Conservation (phyloP, 2,329 filamentous ascomycete genomes). For the Phialemonium atrogriseum region DNA sequence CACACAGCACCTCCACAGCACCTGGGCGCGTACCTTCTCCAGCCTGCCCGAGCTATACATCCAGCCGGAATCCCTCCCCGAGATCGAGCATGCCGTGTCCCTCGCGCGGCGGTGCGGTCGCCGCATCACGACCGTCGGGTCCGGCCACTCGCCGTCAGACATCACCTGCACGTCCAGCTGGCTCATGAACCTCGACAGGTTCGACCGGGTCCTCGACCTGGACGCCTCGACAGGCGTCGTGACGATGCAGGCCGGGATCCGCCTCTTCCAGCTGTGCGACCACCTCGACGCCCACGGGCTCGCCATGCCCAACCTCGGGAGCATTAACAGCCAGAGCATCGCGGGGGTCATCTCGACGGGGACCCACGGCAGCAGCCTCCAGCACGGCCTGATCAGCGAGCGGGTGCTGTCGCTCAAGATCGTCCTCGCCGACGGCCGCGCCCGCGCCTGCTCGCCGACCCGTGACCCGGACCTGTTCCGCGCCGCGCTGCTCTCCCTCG, state of each 20-base stretch:
- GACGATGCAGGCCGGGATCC: slow-evolving; percentile 80
- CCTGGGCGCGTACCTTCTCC: slow-evolving; percentile 91
- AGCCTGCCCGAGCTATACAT: slow-evolving; percentile 87
- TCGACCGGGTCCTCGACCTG: slow-evolving; percentile 62
- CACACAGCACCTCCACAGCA: slow-evolving; percentile 69
- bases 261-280: slow-evolving; percentile 65
- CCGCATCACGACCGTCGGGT: slow-evolving; percentile 79
- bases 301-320: slow-evolving; percentile 85
- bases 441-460: slow-evolving; percentile 58
- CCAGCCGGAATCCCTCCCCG: slow-evolving; percentile 67
- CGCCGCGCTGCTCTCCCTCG: slow-evolving; percentile 78
- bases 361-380: slow-evolving; percentile 82
- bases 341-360: slow-evolving; percentile 88
- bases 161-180: slow-evolving; percentile 89
- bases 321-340: slow-evolving; percentile 90
- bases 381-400: slow-evolving; percentile 78
- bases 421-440: slow-evolving; percentile 71
- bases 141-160: slow-evolving; percentile 84
- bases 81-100: slow-evolving; percentile 76
- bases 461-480: slow-evolving; percentile 75
- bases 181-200: slow-evolving; percentile 88
- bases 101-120: slow-evolving; percentile 75
- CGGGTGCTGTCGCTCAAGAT: slow-evolving; percentile 67
- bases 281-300: slow-evolving; percentile 68
- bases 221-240: slow-evolving; percentile 59